phyloP scores from a whole-genome alignment of 2,329 filamentous ascomycete genomes.

The Magnaporthiopsis rhizophila region DNA sequence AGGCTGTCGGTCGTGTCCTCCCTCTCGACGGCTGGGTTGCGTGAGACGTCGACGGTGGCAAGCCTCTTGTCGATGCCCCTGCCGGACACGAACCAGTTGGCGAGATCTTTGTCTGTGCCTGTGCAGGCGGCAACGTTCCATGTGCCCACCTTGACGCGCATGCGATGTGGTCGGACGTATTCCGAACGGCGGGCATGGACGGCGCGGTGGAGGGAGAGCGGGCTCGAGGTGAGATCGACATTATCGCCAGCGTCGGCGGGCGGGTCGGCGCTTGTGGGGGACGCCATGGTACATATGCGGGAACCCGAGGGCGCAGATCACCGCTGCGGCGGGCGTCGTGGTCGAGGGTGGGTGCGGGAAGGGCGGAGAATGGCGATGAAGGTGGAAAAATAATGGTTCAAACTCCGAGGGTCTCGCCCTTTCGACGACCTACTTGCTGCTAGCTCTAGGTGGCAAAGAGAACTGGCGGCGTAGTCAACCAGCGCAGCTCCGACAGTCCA shows the following conservation, averaged over 20 bases:
- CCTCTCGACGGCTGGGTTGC: conserved; percentile 29
- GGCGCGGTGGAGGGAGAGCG: conserved; percentile 52
- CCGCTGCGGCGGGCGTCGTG: too few species aligned
- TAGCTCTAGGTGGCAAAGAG: background rate
- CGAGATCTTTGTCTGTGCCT: conserved; percentile 80
- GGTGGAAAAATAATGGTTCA: background rate
- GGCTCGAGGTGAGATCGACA: conserved; percentile 36
- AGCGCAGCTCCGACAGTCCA: background rate
- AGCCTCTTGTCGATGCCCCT: conserved; percentile 60
- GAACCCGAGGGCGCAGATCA: background rate
- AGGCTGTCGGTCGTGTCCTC: conserved; percentile 39
- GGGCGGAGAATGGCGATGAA: background rate
- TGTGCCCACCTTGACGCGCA: conserved; percentile 82
- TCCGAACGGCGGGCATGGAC: conserved; percentile 69
- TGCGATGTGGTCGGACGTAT: conserved; percentile 65
- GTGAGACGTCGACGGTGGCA: conserved; percentile 41
- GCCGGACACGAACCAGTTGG: conserved; percentile 77
- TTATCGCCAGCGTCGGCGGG: conserved; percentile 32
- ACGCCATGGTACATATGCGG: conserved; percentile 9
- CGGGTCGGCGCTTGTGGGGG: conserved; percentile 10
- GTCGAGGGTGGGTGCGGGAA: background rate
- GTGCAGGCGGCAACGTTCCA: conserved; percentile 91
- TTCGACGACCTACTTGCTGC: background rate
- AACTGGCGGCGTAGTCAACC: background rate
- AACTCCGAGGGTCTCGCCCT: background rate